These are phyloP conservation scores for Stevia rebaudiana DNA, from an alignment of 140 eudicot species.

Conservation along the genomic window DNA sequence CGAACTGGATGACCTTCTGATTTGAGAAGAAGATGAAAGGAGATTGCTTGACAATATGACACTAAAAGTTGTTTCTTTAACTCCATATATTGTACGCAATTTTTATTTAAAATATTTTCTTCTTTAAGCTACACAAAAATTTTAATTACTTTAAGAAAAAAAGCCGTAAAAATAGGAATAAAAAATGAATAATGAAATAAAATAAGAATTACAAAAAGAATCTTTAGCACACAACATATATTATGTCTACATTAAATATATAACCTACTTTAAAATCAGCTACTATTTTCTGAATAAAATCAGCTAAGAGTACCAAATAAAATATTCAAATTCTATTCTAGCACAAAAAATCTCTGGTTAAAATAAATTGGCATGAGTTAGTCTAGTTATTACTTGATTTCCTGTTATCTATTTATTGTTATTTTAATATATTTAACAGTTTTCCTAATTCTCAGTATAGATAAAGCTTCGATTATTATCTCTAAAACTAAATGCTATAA, in stretches of 20 bases:
- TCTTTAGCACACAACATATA: neutral
- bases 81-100: conserved; percentile 69
- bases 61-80: conserved; percentile 66
- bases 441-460: neutral
- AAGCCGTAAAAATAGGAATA: neutral
- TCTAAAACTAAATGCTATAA: neutral
- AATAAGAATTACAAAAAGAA: neutral
- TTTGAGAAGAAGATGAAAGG: conserved; percentile 87
- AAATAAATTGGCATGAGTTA: neutral
- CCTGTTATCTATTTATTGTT: neutral
- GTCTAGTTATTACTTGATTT: neutral
- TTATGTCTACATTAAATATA: neutral
- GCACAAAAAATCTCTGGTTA: too few relatives aligned
- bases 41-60: conserved; percentile 79
- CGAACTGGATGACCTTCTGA: conserved; percentile 86
- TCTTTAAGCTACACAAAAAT: conserved; percentile 45
- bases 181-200: conserved; percentile 7
- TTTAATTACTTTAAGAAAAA: conserved; percentile 1
- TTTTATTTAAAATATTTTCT: conserved; percentile 39
- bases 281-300: neutral
- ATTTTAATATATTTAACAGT: neutral
- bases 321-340: too few relatives aligned
- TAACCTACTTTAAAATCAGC: neutral
- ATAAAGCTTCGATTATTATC: neutral
- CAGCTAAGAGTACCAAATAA: too few relatives aligned